Percentiles rank a stretch among this genome's conserved stretches.
Evolutionary conservation across 257 asterid genomes (phyloP).

Genomic region (Cynanchum wilfordii): DNA sequence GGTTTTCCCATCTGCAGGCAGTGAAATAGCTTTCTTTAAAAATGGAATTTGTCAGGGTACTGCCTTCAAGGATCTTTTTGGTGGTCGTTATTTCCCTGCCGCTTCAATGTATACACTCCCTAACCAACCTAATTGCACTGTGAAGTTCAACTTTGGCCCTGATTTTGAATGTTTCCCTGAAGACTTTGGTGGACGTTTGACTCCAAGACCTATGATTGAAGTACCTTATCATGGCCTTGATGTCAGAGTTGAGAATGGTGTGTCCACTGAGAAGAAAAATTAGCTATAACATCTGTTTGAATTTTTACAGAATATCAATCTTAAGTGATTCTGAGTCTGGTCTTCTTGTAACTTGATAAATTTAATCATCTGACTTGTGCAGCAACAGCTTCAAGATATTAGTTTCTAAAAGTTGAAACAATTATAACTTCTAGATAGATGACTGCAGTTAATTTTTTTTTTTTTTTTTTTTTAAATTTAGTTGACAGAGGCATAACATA

Average conservation of each 20-base stretch:
- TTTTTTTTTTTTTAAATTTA: background rate
- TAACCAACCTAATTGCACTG: conserved; percentile 78
- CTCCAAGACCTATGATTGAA: conserved; percentile 85
- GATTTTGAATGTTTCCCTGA: conserved; percentile 74
- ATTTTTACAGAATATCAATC: conserved; percentile 11
- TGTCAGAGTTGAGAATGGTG: conserved; percentile 75
- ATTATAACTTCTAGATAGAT: conserved; percentile 1
- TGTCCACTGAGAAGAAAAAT: conserved; percentile 52
- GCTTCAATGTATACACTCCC: conserved; percentile 99
- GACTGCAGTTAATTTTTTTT: background rate
- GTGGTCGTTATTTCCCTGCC: conserved; percentile 93
- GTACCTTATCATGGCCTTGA: conserved; percentile 81
- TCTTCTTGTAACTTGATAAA: conserved; percentile 16
- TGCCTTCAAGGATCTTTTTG: conserved; percentile 74
- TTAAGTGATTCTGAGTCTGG: conserved; percentile 14
- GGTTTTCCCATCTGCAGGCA: conserved; percentile 49
- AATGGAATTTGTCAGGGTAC: conserved; percentile 88
- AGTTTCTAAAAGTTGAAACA: background rate
- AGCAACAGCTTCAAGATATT: background rate
- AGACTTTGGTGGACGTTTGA: conserved; percentile 64
- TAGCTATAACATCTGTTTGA: conserved; percentile 27
- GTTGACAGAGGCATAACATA: background rate
- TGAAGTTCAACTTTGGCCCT: conserved; percentile 97
- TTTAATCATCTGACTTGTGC: background rate
- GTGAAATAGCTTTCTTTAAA: conserved; percentile 87